Evolutionary conservation across 1,139 yeast species (phyloP).

Genomic region (Candida smagusa): DNA sequence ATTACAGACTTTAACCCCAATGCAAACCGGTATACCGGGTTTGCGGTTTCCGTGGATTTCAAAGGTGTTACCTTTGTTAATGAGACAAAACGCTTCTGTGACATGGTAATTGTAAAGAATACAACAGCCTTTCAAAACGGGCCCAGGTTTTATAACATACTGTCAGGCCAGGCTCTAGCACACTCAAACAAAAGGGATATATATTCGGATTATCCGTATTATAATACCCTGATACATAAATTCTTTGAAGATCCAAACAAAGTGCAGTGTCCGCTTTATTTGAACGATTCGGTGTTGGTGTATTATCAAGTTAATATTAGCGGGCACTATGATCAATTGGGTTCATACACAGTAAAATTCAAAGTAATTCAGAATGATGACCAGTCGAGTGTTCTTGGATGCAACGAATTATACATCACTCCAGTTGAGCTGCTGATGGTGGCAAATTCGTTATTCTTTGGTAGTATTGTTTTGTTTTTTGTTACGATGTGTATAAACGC

Average conservation of each 20-base stretch:
- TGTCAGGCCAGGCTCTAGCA: background rate
- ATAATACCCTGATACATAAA: background rate
- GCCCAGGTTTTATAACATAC: constrained; percentile 18
- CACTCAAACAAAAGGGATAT: background rate
- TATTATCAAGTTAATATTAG: constrained; percentile 38
- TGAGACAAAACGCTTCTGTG: constrained; percentile 45
- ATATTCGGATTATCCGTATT: background rate
- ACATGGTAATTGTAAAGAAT: constrained; percentile 39
- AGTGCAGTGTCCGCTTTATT: constrained; percentile 41
- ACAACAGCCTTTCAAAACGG: constrained; percentile 22
- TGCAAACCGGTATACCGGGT: constrained; percentile 47
- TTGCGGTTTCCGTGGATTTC: constrained; percentile 44
- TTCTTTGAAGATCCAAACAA: background rate
- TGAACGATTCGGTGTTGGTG: constrained; percentile 37
- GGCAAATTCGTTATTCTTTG: constrained; percentile 34
- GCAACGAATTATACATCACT: constrained; percentile 47
- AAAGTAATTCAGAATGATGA: constrained; percentile 38
- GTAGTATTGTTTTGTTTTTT: constrained; percentile 40
- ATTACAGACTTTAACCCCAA: constrained; percentile 41
- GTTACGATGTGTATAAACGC: constrained; percentile 42
- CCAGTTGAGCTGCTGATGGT: constrained; percentile 38
- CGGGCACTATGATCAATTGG: constrained; percentile 33
- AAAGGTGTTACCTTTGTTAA: constrained; percentile 40
- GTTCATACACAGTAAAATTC: constrained; percentile 40
- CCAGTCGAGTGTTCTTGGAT: constrained; percentile 35